phyloP scores from a whole-genome alignment of 768 basidiomycete species.

The Filobasidium wieringae region DNA sequence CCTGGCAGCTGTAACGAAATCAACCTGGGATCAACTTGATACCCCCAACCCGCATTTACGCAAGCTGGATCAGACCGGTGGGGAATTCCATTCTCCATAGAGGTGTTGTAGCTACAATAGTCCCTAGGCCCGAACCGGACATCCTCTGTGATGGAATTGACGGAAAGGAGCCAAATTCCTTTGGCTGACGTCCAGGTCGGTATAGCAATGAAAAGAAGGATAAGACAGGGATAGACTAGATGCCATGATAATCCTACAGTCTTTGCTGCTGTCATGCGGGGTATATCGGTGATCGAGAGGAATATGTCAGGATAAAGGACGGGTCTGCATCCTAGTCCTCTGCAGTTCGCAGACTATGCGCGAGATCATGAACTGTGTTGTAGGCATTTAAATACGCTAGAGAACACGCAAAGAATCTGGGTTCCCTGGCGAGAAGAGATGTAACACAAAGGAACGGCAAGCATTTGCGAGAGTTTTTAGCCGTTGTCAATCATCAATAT shows the following conservation, averaged over 20 bases:
- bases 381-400: too few species aligned
- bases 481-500: too few species aligned
- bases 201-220: background rate
- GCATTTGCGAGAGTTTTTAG: too few species aligned
- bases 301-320: too few species aligned
- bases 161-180: background rate
- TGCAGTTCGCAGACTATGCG: too few species aligned
- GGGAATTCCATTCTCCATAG: background rate
- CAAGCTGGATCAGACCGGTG: background rate
- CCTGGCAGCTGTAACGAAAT: background rate
- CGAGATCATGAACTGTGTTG: too few species aligned
- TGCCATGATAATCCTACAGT: background rate
- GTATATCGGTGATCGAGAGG: too few species aligned
- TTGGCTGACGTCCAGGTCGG: background rate
- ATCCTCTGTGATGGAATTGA: background rate
- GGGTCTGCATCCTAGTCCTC: too few species aligned
- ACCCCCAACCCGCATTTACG: background rate
- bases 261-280: background rate
- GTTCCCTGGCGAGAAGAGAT: too few species aligned
- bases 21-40: background rate
- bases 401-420: too few species aligned
- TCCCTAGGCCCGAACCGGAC: background rate
- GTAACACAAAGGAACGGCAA: too few species aligned
- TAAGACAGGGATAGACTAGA: background rate
- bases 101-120: background rate